Conservation (phyloP, 108 stramenopile genomes). For the Nitzschia sp. region DNA sequence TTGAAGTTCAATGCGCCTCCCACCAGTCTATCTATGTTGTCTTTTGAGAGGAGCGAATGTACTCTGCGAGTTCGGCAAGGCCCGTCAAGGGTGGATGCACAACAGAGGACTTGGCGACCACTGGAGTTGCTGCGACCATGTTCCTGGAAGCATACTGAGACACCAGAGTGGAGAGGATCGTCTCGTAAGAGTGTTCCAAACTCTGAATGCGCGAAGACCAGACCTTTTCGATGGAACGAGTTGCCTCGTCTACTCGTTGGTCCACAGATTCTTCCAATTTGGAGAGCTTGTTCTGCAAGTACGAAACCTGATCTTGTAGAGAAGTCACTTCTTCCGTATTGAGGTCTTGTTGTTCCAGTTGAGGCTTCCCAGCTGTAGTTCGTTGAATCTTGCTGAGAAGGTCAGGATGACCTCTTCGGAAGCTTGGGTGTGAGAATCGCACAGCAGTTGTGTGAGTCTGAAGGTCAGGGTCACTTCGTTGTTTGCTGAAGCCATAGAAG, state of each 20-base stretch:
- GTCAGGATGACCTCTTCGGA: constrained; percentile 55
- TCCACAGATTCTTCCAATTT: constrained; percentile 9
- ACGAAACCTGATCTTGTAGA: constrained; percentile 4
- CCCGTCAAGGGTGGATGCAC: not conserved
- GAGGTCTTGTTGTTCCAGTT: not conserved
- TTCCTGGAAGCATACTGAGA: not conserved
- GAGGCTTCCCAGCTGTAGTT: constrained; percentile 11
- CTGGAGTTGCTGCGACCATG: too few relatives aligned
- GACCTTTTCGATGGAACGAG: not conserved
- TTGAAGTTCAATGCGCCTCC: too few relatives aligned
- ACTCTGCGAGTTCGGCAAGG: not conserved
- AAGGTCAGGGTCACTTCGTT: constrained; percentile 4
- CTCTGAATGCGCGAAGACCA: not conserved
- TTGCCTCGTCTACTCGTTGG: constrained; percentile 4
- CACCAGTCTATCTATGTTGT: too few relatives aligned
- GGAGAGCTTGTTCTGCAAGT: constrained; percentile 3
- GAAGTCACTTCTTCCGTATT: not conserved
- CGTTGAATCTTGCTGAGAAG: constrained; percentile 54
- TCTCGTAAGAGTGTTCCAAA: constrained; percentile 5
- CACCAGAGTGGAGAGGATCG: not conserved
- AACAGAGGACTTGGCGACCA: too few relatives aligned
- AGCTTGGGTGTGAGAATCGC: constrained; percentile 59
- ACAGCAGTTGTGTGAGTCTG: constrained; percentile 2
- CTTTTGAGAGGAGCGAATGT: not conserved
- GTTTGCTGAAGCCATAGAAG: constrained; percentile 61